phyloP scores from a whole-genome alignment of 176 grass and related monocot genomes.

The Guadua angustifolia region DNA sequence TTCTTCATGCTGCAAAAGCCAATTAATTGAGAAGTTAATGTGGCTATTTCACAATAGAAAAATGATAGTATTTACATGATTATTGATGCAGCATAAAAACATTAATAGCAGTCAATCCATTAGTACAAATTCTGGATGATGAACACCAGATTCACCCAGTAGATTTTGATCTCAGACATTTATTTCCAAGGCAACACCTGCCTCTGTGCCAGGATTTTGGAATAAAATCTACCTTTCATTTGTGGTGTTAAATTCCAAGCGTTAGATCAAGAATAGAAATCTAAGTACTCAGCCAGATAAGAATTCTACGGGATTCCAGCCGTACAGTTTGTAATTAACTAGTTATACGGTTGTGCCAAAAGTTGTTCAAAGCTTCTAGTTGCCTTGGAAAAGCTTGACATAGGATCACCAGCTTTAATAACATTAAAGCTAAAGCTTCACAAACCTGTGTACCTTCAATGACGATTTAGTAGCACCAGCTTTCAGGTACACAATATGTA shows the following conservation, averaged over 20 bases:
- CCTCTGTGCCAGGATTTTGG: not conserved
- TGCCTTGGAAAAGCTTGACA: conserved; percentile 32
- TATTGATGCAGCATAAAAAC: not conserved
- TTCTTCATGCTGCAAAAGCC: not conserved
- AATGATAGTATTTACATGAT: conserved; percentile 13
- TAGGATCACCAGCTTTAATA: conserved; percentile 33
- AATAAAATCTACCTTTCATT: not conserved
- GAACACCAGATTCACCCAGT: not conserved
- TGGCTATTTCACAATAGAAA: not conserved
- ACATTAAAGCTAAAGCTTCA: conserved; percentile 68
- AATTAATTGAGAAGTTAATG: conserved; percentile 19
- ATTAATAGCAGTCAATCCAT: not conserved
- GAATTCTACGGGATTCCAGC: not conserved
- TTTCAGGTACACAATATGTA: conserved; percentile 94
- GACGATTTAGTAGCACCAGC: conserved; percentile 69
- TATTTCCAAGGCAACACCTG: not conserved
- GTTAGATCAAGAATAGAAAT: conserved; percentile 17
- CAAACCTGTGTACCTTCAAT: conserved; percentile 96
- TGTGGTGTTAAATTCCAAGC: conserved; percentile 8
- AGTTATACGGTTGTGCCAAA: conserved; percentile 20
- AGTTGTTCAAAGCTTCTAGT: conserved; percentile 27
- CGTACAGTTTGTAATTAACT: conserved; percentile 14
- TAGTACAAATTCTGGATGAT: not conserved
- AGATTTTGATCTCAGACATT: not conserved
- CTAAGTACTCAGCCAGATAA: not conserved